Base-by-base conservation (phyloP, 805 yeast genomes). In the Candida ipomoeae region DNA sequence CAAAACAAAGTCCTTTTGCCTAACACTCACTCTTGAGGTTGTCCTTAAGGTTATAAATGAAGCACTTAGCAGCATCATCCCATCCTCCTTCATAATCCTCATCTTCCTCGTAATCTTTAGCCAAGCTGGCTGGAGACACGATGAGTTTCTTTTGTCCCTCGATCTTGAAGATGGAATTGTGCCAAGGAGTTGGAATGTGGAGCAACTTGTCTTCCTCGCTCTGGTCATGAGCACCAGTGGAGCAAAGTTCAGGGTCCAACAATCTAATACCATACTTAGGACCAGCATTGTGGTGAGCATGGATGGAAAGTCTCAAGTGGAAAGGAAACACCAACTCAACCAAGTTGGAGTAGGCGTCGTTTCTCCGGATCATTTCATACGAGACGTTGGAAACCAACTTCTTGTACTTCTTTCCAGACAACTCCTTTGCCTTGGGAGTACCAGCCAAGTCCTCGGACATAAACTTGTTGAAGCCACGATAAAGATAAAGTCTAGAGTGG, bases 161-260 rank as follows among this genome's bases (percentile, higher is more conserved):
- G 48, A 76, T 62, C 46, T 68, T 66, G 23, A 78, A 76, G 13
- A 81, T 73, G 47, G 80, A 68, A 56, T 82, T 82, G 62, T 81
- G 86, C 85, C 85, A 82, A 43, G 86, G 85, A 0, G 85, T 81
- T 45, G 86, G 85, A 51, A 82, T 80, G 61, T 82, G 86, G 50
- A 82, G 70, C 55, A 78, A 66, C 81, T 54, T 84, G 33, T 58
- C 58, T 29, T 57, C 58, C 45, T 64, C 65, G 44, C 68, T 69
- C 45, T 75, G 77, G 33, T 81, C 62, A n/a, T 75, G 67, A 45
- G 66, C 71, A 15, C 80, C 74, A 14, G 77, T 77, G 44, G 67
- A 70, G 54, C 84, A 80, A 40, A 70, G 68, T 1, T 68, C 67
- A 0, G 63, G 57, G 40, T 59, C 69, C 55, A 82, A 74, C 18